A percentile compares a stretch with the other conserved stretches of the same genome.
phyloP scores from a whole-genome alignment of 1,284 basidiomycete genomes.

The Tylopilus sp. region DNA sequence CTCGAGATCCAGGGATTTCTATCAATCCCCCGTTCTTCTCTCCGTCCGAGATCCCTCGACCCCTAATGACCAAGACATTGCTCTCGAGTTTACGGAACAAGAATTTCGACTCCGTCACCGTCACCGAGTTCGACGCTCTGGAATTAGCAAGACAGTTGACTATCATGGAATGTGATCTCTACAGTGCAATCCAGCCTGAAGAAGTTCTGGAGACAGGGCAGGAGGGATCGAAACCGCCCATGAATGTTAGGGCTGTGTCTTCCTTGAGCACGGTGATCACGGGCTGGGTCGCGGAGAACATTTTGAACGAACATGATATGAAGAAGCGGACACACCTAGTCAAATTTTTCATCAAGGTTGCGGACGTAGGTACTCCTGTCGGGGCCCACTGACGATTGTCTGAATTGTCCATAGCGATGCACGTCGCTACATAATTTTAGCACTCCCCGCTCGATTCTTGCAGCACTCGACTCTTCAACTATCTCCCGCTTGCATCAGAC shows the following conservation, averaged over 20 bases:
- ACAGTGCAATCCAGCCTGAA: slow-evolving; percentile 80
- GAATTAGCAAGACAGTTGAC: slow-evolving; percentile 94
- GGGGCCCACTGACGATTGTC: slow-evolving; percentile 23
- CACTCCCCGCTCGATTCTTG: slow-evolving; percentile 88
- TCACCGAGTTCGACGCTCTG: slow-evolving; percentile 91
- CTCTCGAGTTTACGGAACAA: slow-evolving; percentile 58
- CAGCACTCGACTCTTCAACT: slow-evolving; percentile 92
- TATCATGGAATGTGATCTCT: slow-evolving; percentile 89
- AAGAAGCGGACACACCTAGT: slow-evolving; percentile 83
- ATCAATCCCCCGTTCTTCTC: slow-evolving; percentile 58
- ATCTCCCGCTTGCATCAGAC: slow-evolving; percentile 89
- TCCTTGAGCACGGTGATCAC: slow-evolving; percentile 90
- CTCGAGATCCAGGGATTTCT: slow-evolving; percentile 64
- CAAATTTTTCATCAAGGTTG: slow-evolving; percentile 96
- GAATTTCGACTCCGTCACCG: slow-evolving; percentile 56
- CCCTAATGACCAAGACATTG: slow-evolving; percentile 81
- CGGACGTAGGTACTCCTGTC: slow-evolving; percentile 65
- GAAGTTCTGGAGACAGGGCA: slow-evolving; percentile 84
- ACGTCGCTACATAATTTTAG: slow-evolving; percentile 86
- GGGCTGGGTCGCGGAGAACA: slow-evolving; percentile 93
- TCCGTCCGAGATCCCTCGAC: slow-evolving; percentile 66
- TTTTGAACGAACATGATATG: slow-evolving; percentile 84
- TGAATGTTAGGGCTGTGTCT: slow-evolving; percentile 80
- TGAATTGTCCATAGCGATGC: slow-evolving; percentile 63
- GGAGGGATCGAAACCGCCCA: slow-evolving; percentile 60